Percentiles rank a stretch among this genome's conserved stretches.
These are phyloP conservation scores for Kwoniella newhampshirensis DNA, from an alignment of 768 basidiomycete species.

Conservation along the genomic window DNA sequence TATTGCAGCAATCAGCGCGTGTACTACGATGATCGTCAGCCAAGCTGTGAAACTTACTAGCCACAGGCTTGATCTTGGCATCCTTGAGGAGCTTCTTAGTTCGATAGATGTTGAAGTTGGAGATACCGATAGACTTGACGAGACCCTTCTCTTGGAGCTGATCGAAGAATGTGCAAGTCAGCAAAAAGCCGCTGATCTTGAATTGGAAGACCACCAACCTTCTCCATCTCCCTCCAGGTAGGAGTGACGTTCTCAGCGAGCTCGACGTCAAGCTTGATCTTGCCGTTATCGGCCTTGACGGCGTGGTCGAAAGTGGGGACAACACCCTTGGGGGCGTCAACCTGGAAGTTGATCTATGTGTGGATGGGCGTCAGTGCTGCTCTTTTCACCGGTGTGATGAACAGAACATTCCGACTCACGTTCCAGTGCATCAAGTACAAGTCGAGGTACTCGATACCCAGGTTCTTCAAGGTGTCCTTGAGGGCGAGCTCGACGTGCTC, in stretches of 20 bases:
- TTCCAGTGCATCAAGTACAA: constrained; percentile 77
- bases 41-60: constrained; percentile 55
- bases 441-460: constrained; percentile 65
- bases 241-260: constrained; percentile 27
- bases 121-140: constrained; percentile 73
- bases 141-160: constrained; percentile 74
- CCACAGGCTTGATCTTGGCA: constrained; percentile 25
- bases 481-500: constrained; percentile 68
- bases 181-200: background rate
- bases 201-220: constrained; percentile 53
- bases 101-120: constrained; percentile 72
- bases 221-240: constrained; percentile 82
- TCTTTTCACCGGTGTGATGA: too few species aligned
- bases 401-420: constrained; percentile 15
- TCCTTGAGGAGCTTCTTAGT: constrained; percentile 33
- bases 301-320: constrained; percentile 21
- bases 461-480: constrained; percentile 59
- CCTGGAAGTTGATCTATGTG: constrained; percentile 31
- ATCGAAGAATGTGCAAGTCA: background rate
- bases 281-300: constrained; percentile 55
- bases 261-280: constrained; percentile 56
- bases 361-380: too few species aligned
- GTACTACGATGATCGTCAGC: constrained; percentile 55
- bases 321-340: constrained; percentile 28
- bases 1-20: constrained; percentile 57